Evolutionary conservation across 306 rosid genomes (phyloP), one percentile per base, ranked within the genome.

Genomic region (Delonix regia): DNA sequence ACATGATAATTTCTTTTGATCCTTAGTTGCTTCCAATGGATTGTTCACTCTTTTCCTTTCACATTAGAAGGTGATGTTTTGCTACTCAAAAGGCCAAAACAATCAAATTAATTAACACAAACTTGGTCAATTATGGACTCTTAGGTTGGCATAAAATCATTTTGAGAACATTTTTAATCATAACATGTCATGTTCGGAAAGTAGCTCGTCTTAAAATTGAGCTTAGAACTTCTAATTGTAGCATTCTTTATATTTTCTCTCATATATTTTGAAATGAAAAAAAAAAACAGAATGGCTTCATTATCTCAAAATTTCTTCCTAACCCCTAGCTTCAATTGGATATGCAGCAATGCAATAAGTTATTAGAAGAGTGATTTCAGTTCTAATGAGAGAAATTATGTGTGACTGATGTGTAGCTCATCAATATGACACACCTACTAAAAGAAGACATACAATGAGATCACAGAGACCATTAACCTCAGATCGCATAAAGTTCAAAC

Each of bases 1-100:
- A 44, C 21, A 65, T 13, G 38, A 80, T 39, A 22, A 63, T 56
- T 65, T 49, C 51, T 49, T 67, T 75, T 67, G 61, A 70, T 52
- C 10, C 66, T 22, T 56, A 56, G 38, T 57, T 73, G 44, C 63
- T 25, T n/a, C 22, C 69, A n/a, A 45, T 16, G 12, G 15, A 44
- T 12, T 9, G 48, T 44, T 44, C 48, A 11, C 0, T 44, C 48
- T 44, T 44, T 44, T 44, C 48, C 48, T 10, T 44, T 44, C 48
- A 44, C 48, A 10, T 44, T 11, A 11, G 48, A 44, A 3, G 10
- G 2, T 16, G 4, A 11, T 10, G 48, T 10, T 10, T 9, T 11
- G 4, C 48, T 44, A 44, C 69, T 36, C 70, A 64, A 65, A 72
- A 52, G 36, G 51, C 76, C 45, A 74, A 74, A 45, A n/a, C 6